Base-by-base conservation (phyloP, 306 rosid species). In the Styphnolobium japonicum region DNA sequence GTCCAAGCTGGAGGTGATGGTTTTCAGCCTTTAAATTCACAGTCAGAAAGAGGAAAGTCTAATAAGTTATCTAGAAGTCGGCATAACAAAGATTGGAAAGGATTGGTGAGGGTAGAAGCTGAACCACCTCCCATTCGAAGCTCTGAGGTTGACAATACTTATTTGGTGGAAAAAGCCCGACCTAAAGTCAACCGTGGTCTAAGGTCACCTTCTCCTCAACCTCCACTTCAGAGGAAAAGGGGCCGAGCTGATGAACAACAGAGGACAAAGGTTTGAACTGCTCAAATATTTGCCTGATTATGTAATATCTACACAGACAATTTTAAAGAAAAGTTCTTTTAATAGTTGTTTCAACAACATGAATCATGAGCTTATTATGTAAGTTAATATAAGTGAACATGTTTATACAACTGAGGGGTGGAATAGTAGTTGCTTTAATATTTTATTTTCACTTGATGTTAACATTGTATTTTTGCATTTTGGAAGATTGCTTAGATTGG, bases 81-180 rank as follows among this genome's bases (percentile, higher is more conserved):
- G 45, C 93, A 77, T 81, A 86, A 90, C 77, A 91, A 81, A 82
- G 98, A 91, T 58, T 93, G 99, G 99, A 93, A 88, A 83, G 96
- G 94, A 77, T 75, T 90, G 71, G 80, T 19, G 5, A 87, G 84
- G 84, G 88, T 81, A 82, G 90, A 82, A 46, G 89, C 75, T 55
- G 96, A 96, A 81, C 88, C 90, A 11, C 89, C 91, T 46, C 84
- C 91, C n/a, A 69, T 89, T 55, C 83, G 80, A 64, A 89, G 90
- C 81, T 90, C 89, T 73, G 93, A 75, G 70, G 64, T 86, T 70
- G 89, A 88, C 34, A 68, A 49, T 67, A 51, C 81, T 49, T 64
- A 83, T 48, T 53, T 57, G 61, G 90, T 88, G 55, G 87, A 80
- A 73, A 90, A 84, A n/a, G 10, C 77, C 69, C 74, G 9, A 39